Percentiles rank a stretch among this genome's conserved stretches.
These are phyloP conservation scores for Suillus cothurnatus DNA, from an alignment of 768 basidiomycete genomes.

Conservation along the genomic window DNA sequence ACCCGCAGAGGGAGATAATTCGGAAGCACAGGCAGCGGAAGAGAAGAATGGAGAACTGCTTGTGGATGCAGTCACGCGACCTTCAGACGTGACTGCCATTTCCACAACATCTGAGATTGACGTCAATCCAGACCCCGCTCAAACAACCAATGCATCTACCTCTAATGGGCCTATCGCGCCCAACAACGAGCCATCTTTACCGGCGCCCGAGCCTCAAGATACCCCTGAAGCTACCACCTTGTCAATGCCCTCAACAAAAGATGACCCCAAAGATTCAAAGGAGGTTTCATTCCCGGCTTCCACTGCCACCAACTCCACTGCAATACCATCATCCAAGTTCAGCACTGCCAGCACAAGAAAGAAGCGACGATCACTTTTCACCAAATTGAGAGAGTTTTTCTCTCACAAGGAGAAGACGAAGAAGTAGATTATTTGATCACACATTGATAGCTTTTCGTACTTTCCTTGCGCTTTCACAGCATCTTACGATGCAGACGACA, in stretches of 20 bases:
- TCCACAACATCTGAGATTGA: background rate
- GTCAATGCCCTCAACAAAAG: background rate
- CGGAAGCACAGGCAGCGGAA: background rate
- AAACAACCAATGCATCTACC: background rate
- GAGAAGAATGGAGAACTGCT: slow-evolving; percentile 1
- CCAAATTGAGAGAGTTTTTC: slow-evolving; percentile 55
- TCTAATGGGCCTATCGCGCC: background rate
- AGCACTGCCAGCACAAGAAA: slow-evolving; percentile 43
- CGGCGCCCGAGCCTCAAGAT: background rate
- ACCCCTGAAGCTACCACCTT: background rate
- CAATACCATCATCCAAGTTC: slow-evolving; percentile 38
- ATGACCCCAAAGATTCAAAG: slow-evolving; percentile 4
- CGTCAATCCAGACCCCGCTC: background rate
- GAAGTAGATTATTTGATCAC: slow-evolving; percentile 28
- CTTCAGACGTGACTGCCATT: background rate
- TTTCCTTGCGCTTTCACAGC: background rate
- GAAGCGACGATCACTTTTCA: slow-evolving; percentile 56
- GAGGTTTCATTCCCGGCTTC: slow-evolving; percentile 26
- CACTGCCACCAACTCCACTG: slow-evolving; percentile 12
- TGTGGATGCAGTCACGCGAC: background rate
- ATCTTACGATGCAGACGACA: slow-evolving; percentile 13
- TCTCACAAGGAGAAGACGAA: slow-evolving; percentile 47
- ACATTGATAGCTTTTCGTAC: background rate
- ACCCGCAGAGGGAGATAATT: background rate
- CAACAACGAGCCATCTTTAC: background rate